Base-by-base conservation (phyloP, 2,329 filamentous ascomycete genomes). In the Acrodontium crateriforme region DNA sequence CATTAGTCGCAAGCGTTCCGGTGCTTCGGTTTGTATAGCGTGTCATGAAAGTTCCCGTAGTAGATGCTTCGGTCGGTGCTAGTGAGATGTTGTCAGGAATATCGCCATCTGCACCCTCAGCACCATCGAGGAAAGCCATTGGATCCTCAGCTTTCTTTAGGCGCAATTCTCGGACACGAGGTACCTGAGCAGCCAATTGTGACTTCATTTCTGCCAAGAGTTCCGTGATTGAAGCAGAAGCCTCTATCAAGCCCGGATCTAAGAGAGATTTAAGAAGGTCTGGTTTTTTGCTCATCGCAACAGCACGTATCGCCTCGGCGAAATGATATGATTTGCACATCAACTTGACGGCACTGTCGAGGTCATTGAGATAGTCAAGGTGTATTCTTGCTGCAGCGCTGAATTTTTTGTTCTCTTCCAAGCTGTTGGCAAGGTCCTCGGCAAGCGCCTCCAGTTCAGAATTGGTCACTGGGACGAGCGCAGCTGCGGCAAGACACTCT, bases 1-100 rank as follows among this genome's bases (percentile, higher is more conserved):
- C 74, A 16, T 74, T 71, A 9, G 78, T 85, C 12, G 74, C 78
- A 2, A 73, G 66, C 12, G 81, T 84, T 13, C 75, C 74, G 2
- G 66, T 59, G 40, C 67, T 73, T 35, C 76, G 78, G 34, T 80
- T 78, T 1, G 84, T 92, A 57, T 94, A 95, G 12, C 84, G 65
- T 4, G 87, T 95, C 63, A 95, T 93, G 50, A 98, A 69, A 16
- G 78, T 85, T n/a, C 58, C 56, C 23, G 74, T 71, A 0, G 87
- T 94, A 35, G 74, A 80, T 12, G 83, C 63, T 28, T 85, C 72
- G 3, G 84, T 93, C 0, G 85, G 79, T 0, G 89, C 89, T 2
- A 98, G 65, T 2, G 83, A 93, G 27, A 98, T 68, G 54, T 98
- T 85, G 50, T 98, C 89, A 0, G 87, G 89, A 1, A 92, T 67